Conservation (phyloP, 768 basidiomycete genomes). For the Naganishia antarctica region DNA sequence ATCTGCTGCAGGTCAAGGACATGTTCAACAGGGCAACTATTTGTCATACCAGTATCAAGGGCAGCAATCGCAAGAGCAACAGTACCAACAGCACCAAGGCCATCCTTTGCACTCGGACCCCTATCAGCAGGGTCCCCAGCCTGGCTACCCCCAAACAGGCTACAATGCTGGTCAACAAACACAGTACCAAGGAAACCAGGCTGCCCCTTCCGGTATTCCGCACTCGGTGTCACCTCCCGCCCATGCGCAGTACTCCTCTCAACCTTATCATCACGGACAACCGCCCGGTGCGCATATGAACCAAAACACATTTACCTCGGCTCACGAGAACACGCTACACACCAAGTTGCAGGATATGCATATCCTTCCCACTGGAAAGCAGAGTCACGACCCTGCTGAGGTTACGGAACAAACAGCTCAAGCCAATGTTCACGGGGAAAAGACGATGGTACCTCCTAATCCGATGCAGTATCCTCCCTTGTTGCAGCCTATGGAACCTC, state of each 20-base stretch:
- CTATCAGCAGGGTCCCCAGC: not conserved
- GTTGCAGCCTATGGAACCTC: conserved; percentile 60
- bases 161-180: not conserved
- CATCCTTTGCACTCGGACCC: not conserved
- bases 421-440: conserved; percentile 14
- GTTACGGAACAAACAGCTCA: conserved; percentile 1
- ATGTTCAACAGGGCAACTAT: not conserved
- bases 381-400: not conserved
- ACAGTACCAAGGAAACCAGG: not conserved
- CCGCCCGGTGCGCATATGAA: conserved; percentile 3
- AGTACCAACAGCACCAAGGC: conserved; percentile 1
- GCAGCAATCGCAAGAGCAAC: conserved; percentile 6
- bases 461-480: conserved; percentile 17
- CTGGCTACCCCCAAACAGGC: not conserved
- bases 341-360: conserved; percentile 5
- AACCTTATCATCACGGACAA: not conserved
- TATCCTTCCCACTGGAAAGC: not conserved
- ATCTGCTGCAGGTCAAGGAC: not conserved
- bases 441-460: conserved; percentile 18
- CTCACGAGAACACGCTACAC: conserved; percentile 20
- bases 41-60: conserved; percentile 9
- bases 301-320: not conserved
- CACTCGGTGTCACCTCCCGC: conserved; percentile 1
- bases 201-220: not conserved
- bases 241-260: not conserved